Evolutionary conservation across 176 grass and related monocot species (phyloP).

Genomic region (Microstegium vimineum): DNA sequence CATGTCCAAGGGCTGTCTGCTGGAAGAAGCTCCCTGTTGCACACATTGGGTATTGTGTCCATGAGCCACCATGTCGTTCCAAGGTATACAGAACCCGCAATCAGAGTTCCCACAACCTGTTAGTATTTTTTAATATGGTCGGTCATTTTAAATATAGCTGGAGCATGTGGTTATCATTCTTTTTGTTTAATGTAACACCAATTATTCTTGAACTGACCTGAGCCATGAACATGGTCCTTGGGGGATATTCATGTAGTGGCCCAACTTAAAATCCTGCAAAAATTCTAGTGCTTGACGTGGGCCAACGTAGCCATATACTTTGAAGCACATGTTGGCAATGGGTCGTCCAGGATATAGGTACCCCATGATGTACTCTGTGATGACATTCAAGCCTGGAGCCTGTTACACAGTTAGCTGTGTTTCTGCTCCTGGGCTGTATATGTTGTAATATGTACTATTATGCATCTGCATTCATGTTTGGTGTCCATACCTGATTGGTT

Average conservation of each 20-base stretch:
- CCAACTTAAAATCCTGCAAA: conserved; percentile 91
- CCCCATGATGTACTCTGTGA: conserved; percentile 90
- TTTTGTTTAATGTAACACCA: background rate
- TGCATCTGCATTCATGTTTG: background rate
- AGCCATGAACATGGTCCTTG: conserved; percentile 92
- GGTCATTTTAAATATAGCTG: background rate
- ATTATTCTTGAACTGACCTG: conserved; percentile 42
- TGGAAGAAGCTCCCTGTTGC: conserved; percentile 60
- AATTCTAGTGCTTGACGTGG: conserved; percentile 69
- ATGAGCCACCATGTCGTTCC: conserved; percentile 91
- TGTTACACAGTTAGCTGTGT: background rate
- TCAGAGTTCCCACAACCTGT: conserved; percentile 72
- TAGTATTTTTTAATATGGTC: conserved; percentile 34
- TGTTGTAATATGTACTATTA: background rate
- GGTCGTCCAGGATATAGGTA: conserved; percentile 87
- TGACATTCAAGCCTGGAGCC: conserved; percentile 80
- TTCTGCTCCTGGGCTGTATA: background rate
- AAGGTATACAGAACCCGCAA: conserved; percentile 70
- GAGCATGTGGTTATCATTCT: background rate
- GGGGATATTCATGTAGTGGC: conserved; percentile 98
- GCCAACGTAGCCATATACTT: conserved; percentile 85
- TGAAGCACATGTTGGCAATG: conserved; percentile 93
- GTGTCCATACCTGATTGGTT: conserved; percentile 62
- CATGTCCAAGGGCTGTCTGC: conserved; percentile 84
- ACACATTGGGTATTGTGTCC: conserved; percentile 74